phyloP scores from a whole-genome alignment of 1,284 basidiomycete genomes.

The Trichosporon coremiiforme region DNA sequence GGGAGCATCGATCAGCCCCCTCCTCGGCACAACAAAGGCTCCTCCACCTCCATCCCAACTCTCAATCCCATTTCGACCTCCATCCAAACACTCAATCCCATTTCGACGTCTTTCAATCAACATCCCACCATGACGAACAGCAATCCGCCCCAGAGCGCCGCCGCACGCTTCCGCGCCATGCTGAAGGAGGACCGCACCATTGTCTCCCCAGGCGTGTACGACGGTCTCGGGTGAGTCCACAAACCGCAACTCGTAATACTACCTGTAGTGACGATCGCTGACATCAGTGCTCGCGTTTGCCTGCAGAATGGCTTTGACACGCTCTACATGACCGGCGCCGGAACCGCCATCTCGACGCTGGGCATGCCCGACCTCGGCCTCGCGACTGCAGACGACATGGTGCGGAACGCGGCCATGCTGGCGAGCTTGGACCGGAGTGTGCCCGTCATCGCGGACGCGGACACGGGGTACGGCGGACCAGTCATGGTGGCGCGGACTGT shows the following conservation, averaged over 20 bases:
- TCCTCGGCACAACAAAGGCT: neutral
- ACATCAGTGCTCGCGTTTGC: constrained; percentile 65
- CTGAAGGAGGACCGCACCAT: constrained; percentile 21
- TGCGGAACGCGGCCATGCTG: constrained; percentile 66
- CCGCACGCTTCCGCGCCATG: constrained; percentile 21
- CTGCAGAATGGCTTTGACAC: constrained; percentile 75
- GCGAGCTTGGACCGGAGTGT: constrained; percentile 59
- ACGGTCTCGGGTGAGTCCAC: constrained; percentile 64
- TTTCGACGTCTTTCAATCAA: neutral
- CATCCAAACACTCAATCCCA: neutral
- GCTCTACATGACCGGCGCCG: constrained; percentile 61
- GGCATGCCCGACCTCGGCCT: constrained; percentile 78
- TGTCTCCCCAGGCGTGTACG: constrained; percentile 70
- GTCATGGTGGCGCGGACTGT: constrained; percentile 61
- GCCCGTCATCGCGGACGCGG: constrained; percentile 73
- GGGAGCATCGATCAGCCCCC: neutral
- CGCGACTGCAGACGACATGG: constrained; percentile 76
- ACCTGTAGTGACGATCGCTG: neutral
- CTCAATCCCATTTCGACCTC: neutral
- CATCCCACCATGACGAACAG: neutral
- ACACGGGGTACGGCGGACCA: constrained; percentile 78
- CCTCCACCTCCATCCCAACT: neutral
- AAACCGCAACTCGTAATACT: no score
- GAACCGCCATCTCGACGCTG: constrained; percentile 72
- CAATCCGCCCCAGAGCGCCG: neutral